A percentile compares a stretch with the other conserved stretches of the same genome.
These are phyloP conservation scores for Fusarium cicatricum DNA, from an alignment of 2,329 filamentous ascomycete genomes.

Conservation along the genomic window DNA sequence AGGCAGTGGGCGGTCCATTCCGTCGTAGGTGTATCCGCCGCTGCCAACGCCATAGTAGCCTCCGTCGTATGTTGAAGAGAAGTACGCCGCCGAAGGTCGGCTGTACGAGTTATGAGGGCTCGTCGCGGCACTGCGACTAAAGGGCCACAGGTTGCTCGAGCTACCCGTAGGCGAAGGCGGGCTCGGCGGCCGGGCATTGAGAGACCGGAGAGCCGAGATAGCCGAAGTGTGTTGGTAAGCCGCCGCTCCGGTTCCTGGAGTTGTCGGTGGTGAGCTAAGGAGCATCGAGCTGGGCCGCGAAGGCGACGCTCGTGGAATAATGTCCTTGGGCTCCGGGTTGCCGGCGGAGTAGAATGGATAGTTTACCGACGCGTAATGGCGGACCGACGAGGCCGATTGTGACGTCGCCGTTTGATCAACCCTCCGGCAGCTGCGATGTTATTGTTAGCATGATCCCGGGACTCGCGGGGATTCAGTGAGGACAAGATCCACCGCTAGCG, in stretches of 20 bases:
- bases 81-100: constrained; percentile 52
- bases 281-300: constrained; percentile 66
- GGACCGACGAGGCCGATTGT: constrained; percentile 40
- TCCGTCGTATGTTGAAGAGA: constrained; percentile 63
- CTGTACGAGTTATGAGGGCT: constrained; percentile 63
- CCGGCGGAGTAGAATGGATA: constrained; percentile 57
- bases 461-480: constrained; percentile 13
- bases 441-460: constrained; percentile 33
- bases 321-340: constrained; percentile 65
- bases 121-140: constrained; percentile 58
- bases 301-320: constrained; percentile 69
- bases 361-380: constrained; percentile 47
- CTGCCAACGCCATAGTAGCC: constrained; percentile 44
- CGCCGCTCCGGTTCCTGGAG: constrained; percentile 48
- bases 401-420: constrained; percentile 57
- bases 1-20: constrained; percentile 65
- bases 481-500: constrained; percentile 25
- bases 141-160: constrained; percentile 61
- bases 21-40: constrained; percentile 52
- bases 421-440: constrained; percentile 58
- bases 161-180: constrained; percentile 61
- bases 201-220: constrained; percentile 63
- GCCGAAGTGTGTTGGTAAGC: constrained; percentile 57
- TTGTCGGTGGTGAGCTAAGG: constrained; percentile 61
- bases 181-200: constrained; percentile 62